Evolutionary conservation across 2,329 filamentous ascomycete genomes (phyloP), one percentile per base, ranked within the genome.

Genomic region (Biscogniauxia marginata): DNA sequence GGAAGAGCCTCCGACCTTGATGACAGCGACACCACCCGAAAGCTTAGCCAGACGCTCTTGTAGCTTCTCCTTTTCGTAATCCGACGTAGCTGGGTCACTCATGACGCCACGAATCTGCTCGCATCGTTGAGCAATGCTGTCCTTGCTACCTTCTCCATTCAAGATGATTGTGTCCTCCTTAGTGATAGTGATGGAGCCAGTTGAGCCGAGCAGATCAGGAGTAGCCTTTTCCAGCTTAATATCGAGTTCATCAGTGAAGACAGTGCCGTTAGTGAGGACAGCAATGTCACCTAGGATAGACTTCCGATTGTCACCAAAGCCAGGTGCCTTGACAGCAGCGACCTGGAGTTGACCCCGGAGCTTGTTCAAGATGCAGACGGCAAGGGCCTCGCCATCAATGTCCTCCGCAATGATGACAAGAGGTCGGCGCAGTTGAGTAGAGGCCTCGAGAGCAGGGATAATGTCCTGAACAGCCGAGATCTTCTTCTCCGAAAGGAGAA

Each of bases 21-120:
- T 98, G 78, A 99, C 95, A 69, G 95, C 95, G 69, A 99, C 95
- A 84, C 95, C 95, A 64, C 95, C 95, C 66, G 95, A 98, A 66
- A 99, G 90, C 88, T 99, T 99, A 68, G 95, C 95, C 60, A 99
- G 90, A 80, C 95, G 95, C 84, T 99, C 95, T 82, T 98, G 95
- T 65, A 99, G 91, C 87, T 99, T 99, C 89, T 99, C 95, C 86
- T 97, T 98, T 86, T 99, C 95, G 80, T 99, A 99, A 73, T 99
- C 95, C 49, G 93, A 97, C 63, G 95, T 99, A 68, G 85, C 88
- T 65, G 93, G 89, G 80, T 99, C 95, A 61, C 82, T 84, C 82
- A 97, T 96, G 78, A 98, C 92, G 67, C 93, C 93, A 67, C 95
- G 93, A 78, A 99, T 99, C 84, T 99, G 95, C 81, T 99, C 95